These are phyloP conservation scores for Psidium friedrichsthalianum DNA, from an alignment of 345 rosid species.

Conservation along the genomic window DNA sequence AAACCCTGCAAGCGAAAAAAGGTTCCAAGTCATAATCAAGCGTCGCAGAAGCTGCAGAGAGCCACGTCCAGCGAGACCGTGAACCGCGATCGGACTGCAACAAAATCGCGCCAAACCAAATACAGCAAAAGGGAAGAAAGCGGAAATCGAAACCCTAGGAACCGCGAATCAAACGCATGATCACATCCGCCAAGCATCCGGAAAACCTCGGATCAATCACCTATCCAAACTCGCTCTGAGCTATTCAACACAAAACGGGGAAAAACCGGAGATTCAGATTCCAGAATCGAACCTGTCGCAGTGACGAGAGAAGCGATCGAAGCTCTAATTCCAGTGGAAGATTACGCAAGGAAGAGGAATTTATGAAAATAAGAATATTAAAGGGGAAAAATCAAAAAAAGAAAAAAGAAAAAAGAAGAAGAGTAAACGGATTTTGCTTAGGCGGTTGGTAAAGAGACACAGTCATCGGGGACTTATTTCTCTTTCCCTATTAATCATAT, in stretches of 20 bases:
- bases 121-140: neutral
- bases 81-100: neutral
- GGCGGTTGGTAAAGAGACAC: conserved; percentile 5
- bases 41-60: neutral
- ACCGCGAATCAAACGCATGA: neutral
- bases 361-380: neutral
- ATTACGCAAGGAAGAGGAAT: neutral
- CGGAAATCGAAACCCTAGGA: neutral
- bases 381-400: neutral
- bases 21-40: neutral
- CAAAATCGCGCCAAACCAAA: neutral
- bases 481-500: neutral
- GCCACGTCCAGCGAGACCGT: neutral
- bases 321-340: neutral
- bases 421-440: conserved; percentile 4
- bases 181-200: neutral
- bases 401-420: neutral
- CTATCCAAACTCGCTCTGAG: neutral
- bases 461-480: neutral
- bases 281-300: neutral
- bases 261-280: neutral
- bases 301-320: neutral
- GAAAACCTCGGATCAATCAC: neutral
- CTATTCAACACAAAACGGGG: neutral
- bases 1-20: neutral